These are phyloP conservation scores for Ulmus americana DNA, from an alignment of 331 rosid species.

Conservation along the genomic window DNA sequence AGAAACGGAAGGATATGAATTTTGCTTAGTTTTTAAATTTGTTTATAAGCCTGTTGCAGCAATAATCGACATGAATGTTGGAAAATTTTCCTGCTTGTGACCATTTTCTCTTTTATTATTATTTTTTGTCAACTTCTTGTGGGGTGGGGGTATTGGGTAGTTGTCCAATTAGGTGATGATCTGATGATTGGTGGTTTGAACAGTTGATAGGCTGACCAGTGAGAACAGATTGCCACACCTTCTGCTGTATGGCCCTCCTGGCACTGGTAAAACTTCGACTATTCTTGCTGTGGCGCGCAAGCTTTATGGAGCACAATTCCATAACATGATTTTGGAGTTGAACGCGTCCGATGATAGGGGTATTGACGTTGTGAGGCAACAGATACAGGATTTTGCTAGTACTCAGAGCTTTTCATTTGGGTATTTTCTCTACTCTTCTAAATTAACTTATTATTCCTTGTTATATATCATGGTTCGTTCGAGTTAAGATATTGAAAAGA, in stretches of 20 bases:
- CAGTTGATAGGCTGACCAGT: constrained; percentile 81
- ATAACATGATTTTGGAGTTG: constrained; percentile 79
- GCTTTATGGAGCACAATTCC: constrained; percentile 64
- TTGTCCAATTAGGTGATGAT: no score
- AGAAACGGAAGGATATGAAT: no score
- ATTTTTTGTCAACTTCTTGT: no score
- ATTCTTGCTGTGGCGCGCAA: constrained; percentile 81
- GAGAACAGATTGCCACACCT: constrained; percentile 94
- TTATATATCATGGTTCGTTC: background rate
- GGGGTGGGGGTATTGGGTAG: no score
- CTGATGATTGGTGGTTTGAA: background rate
- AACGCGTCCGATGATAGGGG: constrained; percentile 97
- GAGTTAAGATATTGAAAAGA: background rate
- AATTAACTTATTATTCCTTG: background rate
- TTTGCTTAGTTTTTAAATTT: no score
- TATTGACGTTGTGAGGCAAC: constrained; percentile 83
- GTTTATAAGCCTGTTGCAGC: no score
- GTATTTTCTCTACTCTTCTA: constrained; percentile 33
- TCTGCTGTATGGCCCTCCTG: constrained; percentile 91
- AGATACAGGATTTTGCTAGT: constrained; percentile 94
- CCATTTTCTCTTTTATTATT: no score
- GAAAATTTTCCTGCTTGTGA: no score
- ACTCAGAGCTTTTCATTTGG: constrained; percentile 88
- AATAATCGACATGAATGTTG: no score
- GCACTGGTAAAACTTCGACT: constrained; percentile 92